Percentiles rank a stretch among this genome's conserved stretches.
Conservation (phyloP, 2,329 filamentous ascomycete species). For the Ceratocystis colombiana region DNA sequence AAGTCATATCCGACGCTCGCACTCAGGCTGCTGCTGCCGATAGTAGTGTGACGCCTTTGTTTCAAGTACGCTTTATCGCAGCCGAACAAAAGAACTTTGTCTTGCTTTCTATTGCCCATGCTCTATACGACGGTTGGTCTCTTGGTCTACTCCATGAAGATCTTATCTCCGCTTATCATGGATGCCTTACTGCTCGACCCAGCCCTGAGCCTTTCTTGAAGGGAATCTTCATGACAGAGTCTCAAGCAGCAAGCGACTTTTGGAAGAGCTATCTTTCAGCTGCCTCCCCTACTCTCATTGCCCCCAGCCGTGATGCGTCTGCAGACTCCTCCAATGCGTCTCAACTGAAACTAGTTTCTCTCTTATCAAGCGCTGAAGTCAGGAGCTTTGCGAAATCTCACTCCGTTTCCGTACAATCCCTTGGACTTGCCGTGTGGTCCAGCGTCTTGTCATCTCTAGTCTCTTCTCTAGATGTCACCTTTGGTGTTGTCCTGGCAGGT, state of each 20-base stretch:
- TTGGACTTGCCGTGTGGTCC: conserved; percentile 53
- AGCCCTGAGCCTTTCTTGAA: conserved; percentile 32
- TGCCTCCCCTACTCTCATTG: conserved; percentile 16
- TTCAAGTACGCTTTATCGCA: conserved; percentile 41
- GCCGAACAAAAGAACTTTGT: conserved; percentile 36
- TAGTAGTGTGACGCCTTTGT: conserved; percentile 35
- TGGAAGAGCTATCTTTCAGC: conserved; percentile 56
- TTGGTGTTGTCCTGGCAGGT: conserved; percentile 75
- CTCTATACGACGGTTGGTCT: conserved; percentile 84
- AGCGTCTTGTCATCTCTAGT: conserved; percentile 55
- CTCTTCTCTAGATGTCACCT: conserved; percentile 61
- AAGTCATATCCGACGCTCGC: conserved; percentile 34
- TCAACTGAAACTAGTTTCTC: conserved; percentile 28
- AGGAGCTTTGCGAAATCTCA: conserved; percentile 9
- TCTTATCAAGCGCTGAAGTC: conserved; percentile 36
- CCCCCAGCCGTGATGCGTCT: not conserved
- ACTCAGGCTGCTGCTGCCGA: conserved; percentile 32
- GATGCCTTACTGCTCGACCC: conserved; percentile 35
- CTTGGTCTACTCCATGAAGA: conserved; percentile 63
- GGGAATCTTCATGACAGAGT: conserved; percentile 18
- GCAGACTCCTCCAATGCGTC: not conserved
- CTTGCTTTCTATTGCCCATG: conserved; percentile 68
- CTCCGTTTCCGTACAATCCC: conserved; percentile 19
- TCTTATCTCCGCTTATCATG: conserved; percentile 53
- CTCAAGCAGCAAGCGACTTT: conserved; percentile 40